Evolutionary conservation across 805 yeast species (phyloP), one percentile per base, ranked within the genome.

Genomic region (Candida hispaniensis): DNA sequence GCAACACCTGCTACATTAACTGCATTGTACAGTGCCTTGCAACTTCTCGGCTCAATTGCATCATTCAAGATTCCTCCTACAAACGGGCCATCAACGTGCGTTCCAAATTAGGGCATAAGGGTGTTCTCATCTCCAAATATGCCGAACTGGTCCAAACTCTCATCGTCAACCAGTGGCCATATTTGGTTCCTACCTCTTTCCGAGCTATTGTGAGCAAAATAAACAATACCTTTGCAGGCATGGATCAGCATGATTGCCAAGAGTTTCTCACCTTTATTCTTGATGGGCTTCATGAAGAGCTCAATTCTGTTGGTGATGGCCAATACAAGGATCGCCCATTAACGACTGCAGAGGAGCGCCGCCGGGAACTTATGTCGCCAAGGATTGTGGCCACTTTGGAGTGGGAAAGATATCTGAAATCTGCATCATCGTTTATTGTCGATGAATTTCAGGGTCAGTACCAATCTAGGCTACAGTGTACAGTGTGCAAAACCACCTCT

Each of bases 1-100:
- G 95, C 2, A 88, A 88, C 49, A 79, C 94, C 0, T 86, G 96
- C 54, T 86, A 86, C 55, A 79, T 86, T 85, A 86, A 86, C 56
- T 79, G 94, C 45, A 66, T 79, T 3, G 55, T 86, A n/a, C 97
- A 86, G 57, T 82, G 95, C 54, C 53, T 88, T 20, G 65, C 76
- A 3, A 74, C 88, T 0, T 72, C 73, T 1, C 74, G 72, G 40
- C 57, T 86, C 16, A 65, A 76, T 3, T 63, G 60, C 28, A 71
- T 79, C 39, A 79, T 86, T 48, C 59, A 76, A 26, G 57, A 66
- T 43, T 74, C 73, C 9, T 56, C 71, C 1, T 83, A 75, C 55
- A 65, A 66, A 42, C 66, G 66, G 38, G 78, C 77, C 51, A 75
- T 86, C 32, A 85, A 86, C 49, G 60, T 74, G 18, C 66, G 71